phyloP scores from a whole-genome alignment of 202 grass and related monocot genomes.

The Schoenoplectus tabernaemontani region DNA sequence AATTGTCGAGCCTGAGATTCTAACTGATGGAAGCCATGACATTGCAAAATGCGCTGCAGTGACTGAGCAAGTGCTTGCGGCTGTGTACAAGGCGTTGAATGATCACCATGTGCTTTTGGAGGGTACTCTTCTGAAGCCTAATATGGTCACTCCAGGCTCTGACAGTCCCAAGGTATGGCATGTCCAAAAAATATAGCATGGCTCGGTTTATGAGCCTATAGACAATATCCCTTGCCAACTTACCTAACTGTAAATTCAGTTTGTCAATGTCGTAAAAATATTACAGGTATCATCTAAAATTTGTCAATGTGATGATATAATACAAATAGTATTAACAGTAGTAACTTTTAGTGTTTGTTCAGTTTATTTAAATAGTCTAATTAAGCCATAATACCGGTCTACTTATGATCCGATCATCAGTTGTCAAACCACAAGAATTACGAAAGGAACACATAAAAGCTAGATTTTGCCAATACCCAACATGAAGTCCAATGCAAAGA shows the following conservation, averaged over 20 bases:
- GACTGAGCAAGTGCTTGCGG: slow-evolving; percentile 72
- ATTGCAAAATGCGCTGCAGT: slow-evolving; percentile 58
- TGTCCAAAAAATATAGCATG: neutral
- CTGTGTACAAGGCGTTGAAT: slow-evolving; percentile 77
- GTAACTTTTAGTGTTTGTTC: neutral
- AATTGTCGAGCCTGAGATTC: slow-evolving; percentile 94
- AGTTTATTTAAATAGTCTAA: neutral
- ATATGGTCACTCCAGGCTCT: slow-evolving; percentile 94
- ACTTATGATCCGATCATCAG: neutral
- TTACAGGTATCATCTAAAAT: neutral
- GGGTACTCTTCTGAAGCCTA: slow-evolving; percentile 75
- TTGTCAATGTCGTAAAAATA: neutral
- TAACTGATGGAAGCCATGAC: slow-evolving; percentile 70
- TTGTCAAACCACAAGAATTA: neutral
- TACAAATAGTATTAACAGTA: neutral
- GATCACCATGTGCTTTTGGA: slow-evolving; percentile 88
- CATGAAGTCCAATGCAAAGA: neutral
- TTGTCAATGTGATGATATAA: neutral
- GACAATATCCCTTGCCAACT: neutral
- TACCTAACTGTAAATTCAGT: neutral
- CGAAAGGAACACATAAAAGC: neutral
- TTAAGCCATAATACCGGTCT: neutral
- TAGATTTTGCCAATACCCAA: neutral
- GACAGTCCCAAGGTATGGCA: slow-evolving; percentile 60
- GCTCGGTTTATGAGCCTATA: neutral